Conservation (phyloP, 2,329 filamentous ascomycete genomes). For the Talaromyces islandicus region DNA sequence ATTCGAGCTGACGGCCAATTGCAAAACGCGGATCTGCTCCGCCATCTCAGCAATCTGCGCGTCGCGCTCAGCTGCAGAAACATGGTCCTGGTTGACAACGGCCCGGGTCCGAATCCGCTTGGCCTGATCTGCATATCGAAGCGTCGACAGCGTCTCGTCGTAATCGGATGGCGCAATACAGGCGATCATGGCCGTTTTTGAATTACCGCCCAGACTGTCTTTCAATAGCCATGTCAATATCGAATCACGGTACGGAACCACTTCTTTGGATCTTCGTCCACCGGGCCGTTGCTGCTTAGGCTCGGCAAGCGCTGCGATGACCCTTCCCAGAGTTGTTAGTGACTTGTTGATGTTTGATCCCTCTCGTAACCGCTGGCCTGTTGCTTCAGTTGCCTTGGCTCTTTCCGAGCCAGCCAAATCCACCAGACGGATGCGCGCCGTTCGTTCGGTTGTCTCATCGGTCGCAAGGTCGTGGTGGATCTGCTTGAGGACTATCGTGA, state of each 20-base stretch:
- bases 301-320: constrained; percentile 85
- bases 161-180: constrained; percentile 95
- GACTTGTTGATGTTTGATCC: constrained; percentile 99
- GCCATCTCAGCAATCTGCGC: constrained; percentile 92
- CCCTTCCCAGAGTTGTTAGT: constrained; percentile 86
- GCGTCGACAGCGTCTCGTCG: constrained; percentile 90
- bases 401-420: constrained; percentile 93
- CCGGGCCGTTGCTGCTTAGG: constrained; percentile 56
- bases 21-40: constrained; percentile 82
- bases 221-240: constrained; percentile 82
- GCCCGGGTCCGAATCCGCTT: constrained; percentile 95
- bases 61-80: constrained; percentile 87
- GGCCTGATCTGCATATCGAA: constrained; percentile 95
- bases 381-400: constrained; percentile 92
- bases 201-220: constrained; percentile 92
- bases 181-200: constrained; percentile 98
- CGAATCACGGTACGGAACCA: constrained; percentile 91
- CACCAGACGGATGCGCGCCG: constrained; percentile 87
- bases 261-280: constrained; percentile 59
- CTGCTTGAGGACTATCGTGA: constrained; percentile 96
- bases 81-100: constrained; percentile 90
- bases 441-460: constrained; percentile 95
- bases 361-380: constrained; percentile 81
- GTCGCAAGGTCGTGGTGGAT: constrained; percentile 96
- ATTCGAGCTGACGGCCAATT: constrained; percentile 63